Conservation (phyloP, 371 early-diverging fungal genomes). For the Scutellospora calospora region DNA sequence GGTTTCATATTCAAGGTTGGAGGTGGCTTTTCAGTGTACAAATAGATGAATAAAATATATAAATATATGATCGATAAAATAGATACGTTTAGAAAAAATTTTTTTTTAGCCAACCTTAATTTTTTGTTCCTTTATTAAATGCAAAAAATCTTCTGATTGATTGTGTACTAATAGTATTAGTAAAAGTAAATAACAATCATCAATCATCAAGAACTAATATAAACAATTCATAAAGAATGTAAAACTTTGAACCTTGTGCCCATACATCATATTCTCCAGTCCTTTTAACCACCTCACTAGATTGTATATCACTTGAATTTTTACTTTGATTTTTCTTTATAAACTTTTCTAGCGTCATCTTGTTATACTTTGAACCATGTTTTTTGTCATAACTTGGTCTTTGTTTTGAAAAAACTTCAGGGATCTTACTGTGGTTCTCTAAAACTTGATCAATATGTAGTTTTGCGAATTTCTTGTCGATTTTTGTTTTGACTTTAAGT, state of each 20-base stretch:
- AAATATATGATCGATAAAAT: conserved; percentile 41
- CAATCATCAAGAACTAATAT: neutral
- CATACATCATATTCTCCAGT: conserved; percentile 64
- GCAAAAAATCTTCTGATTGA: conserved; percentile 45
- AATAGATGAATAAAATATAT: conserved; percentile 49
- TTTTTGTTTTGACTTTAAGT: conserved; percentile 37
- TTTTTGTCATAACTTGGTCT: neutral
- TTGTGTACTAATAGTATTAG: neutral
- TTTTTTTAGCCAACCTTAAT: conserved; percentile 45
- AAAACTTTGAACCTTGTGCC: conserved; percentile 49
- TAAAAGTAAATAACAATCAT: conserved; percentile 4
- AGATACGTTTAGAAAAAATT: neutral
- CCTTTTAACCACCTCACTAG: conserved; percentile 51
- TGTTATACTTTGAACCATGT: neutral
- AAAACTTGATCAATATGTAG: conserved; percentile 81
- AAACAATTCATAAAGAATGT: neutral
- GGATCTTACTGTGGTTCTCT: conserved; percentile 66
- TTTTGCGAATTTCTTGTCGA: conserved; percentile 46
- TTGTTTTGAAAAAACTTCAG: conserved; percentile 48
- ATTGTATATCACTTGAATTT: conserved; percentile 11
- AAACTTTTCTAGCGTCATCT: neutral
- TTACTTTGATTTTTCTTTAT: neutral
- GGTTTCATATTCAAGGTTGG: conserved; percentile 59
- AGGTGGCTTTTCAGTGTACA: conserved; percentile 62
- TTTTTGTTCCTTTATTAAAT: conserved; percentile 47